Conservation (phyloP, 345 rosid species). For the Murraya paniculata region DNA sequence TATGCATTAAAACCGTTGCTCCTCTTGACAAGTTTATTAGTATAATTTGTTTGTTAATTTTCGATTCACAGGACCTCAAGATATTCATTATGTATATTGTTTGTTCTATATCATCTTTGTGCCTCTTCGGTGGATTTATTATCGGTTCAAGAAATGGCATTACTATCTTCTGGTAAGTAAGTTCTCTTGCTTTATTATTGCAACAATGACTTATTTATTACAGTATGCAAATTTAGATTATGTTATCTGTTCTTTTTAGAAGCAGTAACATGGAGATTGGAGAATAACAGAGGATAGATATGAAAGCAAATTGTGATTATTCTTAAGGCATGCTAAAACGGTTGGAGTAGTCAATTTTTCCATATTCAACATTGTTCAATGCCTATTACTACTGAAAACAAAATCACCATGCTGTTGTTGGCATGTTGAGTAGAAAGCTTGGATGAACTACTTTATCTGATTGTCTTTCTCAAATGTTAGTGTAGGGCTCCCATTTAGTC, state of each 20-base stretch:
- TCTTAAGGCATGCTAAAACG: not conserved
- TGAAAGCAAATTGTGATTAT: not conserved
- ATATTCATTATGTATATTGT: conserved; percentile 80
- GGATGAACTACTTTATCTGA: not conserved
- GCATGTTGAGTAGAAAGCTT: not conserved
- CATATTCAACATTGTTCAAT: not conserved
- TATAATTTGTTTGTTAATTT: conserved; percentile 8
- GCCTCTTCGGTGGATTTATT: conserved; percentile 96
- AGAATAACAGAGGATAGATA: not conserved
- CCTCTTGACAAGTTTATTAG: conserved; percentile 1
- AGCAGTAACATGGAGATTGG: not conserved
- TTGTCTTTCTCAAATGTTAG: not conserved
- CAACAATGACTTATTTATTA: not conserved
- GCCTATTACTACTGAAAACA: not conserved
- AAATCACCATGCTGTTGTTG: not conserved
- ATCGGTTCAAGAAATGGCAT: conserved; percentile 96
- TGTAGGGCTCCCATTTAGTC: not conserved
- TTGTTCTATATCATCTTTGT: conserved; percentile 76
- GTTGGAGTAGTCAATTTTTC: not conserved
- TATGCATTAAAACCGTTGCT: not conserved
- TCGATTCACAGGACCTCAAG: conserved; percentile 72
- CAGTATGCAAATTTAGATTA: not conserved
- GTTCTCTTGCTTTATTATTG: conserved; percentile 9
- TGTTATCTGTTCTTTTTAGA: not conserved
- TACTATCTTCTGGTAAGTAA: conserved; percentile 86